Evolutionary conservation across 2,329 filamentous ascomycete genomes (phyloP).

Genomic region (Hypoxylon rubiginosum): DNA sequence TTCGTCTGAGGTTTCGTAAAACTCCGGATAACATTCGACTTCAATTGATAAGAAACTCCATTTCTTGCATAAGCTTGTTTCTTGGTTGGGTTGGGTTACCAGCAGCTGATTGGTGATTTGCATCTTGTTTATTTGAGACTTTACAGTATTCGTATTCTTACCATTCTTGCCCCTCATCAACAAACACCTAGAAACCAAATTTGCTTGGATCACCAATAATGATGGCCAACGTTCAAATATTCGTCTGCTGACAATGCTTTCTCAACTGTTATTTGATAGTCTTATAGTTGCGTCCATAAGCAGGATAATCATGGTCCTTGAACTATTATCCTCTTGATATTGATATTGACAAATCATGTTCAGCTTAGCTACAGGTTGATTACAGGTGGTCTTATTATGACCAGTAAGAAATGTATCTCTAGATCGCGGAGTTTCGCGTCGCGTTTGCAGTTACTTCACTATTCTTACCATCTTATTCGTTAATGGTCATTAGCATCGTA

Average conservation of each 20-base stretch:
- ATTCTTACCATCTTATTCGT: slow-evolving; percentile 29
- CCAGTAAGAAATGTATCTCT: slow-evolving; percentile 26
- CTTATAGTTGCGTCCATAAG: background rate
- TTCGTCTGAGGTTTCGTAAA: slow-evolving; percentile 17
- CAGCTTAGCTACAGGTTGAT: slow-evolving; percentile 8
- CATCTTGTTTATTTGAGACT: background rate
- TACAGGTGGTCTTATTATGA: background rate
- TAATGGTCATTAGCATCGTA: slow-evolving; percentile 14
- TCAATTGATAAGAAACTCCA: slow-evolving; percentile 39
- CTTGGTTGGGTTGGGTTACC: slow-evolving; percentile 16
- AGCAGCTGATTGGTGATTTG: background rate
- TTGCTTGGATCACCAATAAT: slow-evolving; percentile 26
- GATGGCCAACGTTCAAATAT: slow-evolving; percentile 30
- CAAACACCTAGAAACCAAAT: slow-evolving; percentile 23
- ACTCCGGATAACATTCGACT: slow-evolving; percentile 28
- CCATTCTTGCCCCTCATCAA: slow-evolving; percentile 24
- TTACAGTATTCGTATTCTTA: too few relatives aligned
- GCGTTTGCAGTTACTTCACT: slow-evolving; percentile 28
- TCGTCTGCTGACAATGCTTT: slow-evolving; percentile 26
- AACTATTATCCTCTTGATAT: slow-evolving; percentile 7
- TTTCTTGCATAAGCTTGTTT: slow-evolving; percentile 22
- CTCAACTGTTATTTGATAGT: background rate
- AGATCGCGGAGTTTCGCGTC: slow-evolving; percentile 39
- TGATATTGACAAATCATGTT: slow-evolving; percentile 3
- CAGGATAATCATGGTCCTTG: background rate